Conservation (phyloP, 139 green algal genomes). For the Chlamydomonas sp. region DNA sequence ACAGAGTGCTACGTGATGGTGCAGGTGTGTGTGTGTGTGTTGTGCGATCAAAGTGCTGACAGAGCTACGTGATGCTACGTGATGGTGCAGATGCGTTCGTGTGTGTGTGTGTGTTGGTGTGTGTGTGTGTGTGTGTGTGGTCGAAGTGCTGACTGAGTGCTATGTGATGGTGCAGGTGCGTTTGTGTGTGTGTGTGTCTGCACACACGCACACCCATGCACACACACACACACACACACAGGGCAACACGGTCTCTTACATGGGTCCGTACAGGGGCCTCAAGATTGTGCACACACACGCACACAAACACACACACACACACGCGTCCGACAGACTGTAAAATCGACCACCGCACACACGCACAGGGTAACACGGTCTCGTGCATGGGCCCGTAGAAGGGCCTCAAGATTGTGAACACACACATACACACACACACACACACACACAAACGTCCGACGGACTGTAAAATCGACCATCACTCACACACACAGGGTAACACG, state of each 20-base stretch:
- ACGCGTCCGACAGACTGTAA: neutral
- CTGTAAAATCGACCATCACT: no score
- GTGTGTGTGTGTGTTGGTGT: no score
- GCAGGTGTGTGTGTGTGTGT: no score
- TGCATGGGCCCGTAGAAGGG: conserved; percentile 92
- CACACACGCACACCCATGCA: no score
- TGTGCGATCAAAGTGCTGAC: neutral
- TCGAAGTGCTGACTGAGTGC: neutral
- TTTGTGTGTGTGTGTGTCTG: no score
- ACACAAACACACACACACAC: neutral
- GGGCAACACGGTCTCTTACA: conserved; percentile 91
- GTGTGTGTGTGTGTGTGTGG: no score
- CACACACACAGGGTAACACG: no score
- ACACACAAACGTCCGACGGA: no score
- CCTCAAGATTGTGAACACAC: conserved; percentile 86
- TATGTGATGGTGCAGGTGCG: neutral
- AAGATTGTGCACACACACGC: conserved; percentile 53
- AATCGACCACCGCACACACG: neutral
- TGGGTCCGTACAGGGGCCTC: conserved; percentile 88
- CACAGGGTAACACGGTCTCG: conserved; percentile 84
- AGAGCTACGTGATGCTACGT: neutral
- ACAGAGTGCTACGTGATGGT: conserved; percentile 97
- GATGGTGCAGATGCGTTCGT: neutral
- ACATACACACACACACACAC: no score
- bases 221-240: neutral